Evolutionary conservation across 176 grass and related monocot genomes (phyloP).

Genomic region (Zoysia japonica): DNA sequence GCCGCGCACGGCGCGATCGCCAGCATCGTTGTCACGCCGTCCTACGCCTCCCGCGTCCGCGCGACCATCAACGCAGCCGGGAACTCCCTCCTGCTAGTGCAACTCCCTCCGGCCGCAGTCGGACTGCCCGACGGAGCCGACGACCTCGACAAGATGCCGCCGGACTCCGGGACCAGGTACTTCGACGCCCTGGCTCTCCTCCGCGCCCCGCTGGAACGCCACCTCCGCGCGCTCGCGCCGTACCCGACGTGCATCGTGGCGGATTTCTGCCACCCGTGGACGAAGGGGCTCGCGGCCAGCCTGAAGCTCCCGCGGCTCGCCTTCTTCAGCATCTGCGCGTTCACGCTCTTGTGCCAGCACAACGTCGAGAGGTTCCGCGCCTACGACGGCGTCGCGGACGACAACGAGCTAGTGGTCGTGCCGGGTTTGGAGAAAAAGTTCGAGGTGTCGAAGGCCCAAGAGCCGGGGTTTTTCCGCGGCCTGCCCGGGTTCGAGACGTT

Average conservation of each 20-base stretch:
- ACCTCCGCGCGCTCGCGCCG: constrained; percentile 31
- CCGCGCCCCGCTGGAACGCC: constrained; percentile 26
- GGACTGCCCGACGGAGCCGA: constrained; percentile 35
- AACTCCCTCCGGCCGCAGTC: constrained; percentile 29
- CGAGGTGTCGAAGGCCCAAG: constrained; percentile 49
- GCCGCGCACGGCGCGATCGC: constrained; percentile 41
- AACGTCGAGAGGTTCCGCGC: constrained; percentile 47
- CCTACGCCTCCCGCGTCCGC: constrained; percentile 27
- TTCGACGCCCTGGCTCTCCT: constrained; percentile 26
- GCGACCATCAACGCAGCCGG: constrained; percentile 20
- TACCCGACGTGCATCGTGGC: constrained; percentile 57
- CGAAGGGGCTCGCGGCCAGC: constrained; percentile 40
- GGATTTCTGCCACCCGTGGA: constrained; percentile 62
- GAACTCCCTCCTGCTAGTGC: constrained; percentile 28
- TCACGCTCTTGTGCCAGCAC: constrained; percentile 45
- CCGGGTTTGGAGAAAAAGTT: constrained; percentile 45
- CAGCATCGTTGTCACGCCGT: constrained; percentile 56
- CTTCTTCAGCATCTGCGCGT: constrained; percentile 60
- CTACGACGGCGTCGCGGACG: constrained; percentile 30
- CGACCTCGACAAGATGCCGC: constrained; percentile 25
- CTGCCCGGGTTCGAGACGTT: background rate
- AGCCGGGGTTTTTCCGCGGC: constrained; percentile 33
- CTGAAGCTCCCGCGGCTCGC: constrained; percentile 49
- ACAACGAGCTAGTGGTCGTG: constrained; percentile 42
- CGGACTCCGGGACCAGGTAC: constrained; percentile 1